These are phyloP conservation scores for Pseudogymnoascus sp. DNA, from an alignment of 2,329 filamentous ascomycete species.

Conservation along the genomic window DNA sequence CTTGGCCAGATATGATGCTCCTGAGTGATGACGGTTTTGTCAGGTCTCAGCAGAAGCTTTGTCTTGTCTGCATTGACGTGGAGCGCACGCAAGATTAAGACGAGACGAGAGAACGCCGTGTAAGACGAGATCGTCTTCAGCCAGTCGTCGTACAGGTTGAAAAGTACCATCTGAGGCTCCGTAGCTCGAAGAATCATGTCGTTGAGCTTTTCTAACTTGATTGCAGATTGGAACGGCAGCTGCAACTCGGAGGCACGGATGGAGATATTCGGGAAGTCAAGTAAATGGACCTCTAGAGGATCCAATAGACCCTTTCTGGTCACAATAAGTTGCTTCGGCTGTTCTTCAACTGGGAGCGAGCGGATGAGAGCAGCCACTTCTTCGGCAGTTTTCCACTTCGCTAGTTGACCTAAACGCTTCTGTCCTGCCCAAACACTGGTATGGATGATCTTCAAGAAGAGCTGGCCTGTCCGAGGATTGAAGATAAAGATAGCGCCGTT, in stretches of 20 bases:
- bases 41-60: conserved; percentile 86
- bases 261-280: conserved; percentile 98
- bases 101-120: conserved; percentile 91
- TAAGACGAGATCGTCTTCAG: conserved; percentile 97
- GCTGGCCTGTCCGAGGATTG: conserved; percentile 94
- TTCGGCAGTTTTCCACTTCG: conserved; percentile 99
- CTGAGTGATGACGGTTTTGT: conserved; percentile 97
- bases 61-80: conserved; percentile 99
- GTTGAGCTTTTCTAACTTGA: conserved; percentile 99
- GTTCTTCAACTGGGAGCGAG: conserved; percentile 92
- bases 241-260: conserved; percentile 96
- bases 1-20: conserved; percentile 99
- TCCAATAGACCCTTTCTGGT: conserved; percentile 95
- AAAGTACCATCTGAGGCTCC: conserved; percentile 99
- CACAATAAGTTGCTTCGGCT: conserved; percentile 97
- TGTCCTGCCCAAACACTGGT: conserved; percentile 98
- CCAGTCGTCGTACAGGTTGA: conserved; percentile 99
- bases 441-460: conserved; percentile 99
- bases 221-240: conserved; percentile 96
- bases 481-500: conserved; percentile 99
- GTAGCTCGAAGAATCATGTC: conserved; percentile 98
- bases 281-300: conserved; percentile 90
- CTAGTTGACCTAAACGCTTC: conserved; percentile 95
- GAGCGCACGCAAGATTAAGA: conserved; percentile 86
- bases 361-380: conserved; percentile 97